Evolutionary conservation across 2,329 filamentous ascomycete genomes (phyloP), one percentile per base, ranked within the genome.

Genomic region (Myriosclerotinia duriaeana): DNA sequence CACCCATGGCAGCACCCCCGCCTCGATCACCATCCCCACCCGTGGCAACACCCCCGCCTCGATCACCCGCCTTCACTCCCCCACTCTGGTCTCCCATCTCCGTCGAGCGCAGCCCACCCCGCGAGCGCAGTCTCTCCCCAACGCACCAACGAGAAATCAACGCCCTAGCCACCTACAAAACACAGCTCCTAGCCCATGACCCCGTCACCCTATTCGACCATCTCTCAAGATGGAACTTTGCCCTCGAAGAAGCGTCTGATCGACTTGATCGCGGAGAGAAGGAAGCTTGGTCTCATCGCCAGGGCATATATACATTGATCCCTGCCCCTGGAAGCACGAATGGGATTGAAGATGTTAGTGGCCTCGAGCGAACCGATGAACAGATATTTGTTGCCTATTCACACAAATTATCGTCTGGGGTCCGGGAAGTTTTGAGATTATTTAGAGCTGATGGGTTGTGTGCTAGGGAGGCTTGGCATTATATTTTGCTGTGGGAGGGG

Each of bases 321-420:
- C 11, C 55, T 30, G 0, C 8, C 30, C 2, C 5, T 34, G 7
- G 17, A 0, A n/a, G 55, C 1, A 1, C 17, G 1, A 5, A 34
- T 15, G 20, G 0, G 3, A 34, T 59, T 1, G 55, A 46, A n/a
- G 42, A 59, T n/a, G 40, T 59, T 4, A 59, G 42, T 46, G 40
- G 55, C 0, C 4, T 3, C 1, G 5, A 1, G 5, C 26, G 42
- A 34, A 36, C 42, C 2, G 26, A 59, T 6, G 11, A 22, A 6
- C 26, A 36, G 6, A 59, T n/a, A 1, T 20, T 59, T 2, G 17
- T 12, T 34, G 55, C 17, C 0, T 59, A 46, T 46, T 34, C 17
- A 9, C 17, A 3, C 9, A 8, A 1, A n/a, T 34, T 30, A n/a
- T 59, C 55, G 26, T 14, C 8, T 34, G 40, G 55, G 1, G 42